Conservation (phyloP, 371 early-diverging fungal genomes). For the Rhizopus microsporus region DNA sequence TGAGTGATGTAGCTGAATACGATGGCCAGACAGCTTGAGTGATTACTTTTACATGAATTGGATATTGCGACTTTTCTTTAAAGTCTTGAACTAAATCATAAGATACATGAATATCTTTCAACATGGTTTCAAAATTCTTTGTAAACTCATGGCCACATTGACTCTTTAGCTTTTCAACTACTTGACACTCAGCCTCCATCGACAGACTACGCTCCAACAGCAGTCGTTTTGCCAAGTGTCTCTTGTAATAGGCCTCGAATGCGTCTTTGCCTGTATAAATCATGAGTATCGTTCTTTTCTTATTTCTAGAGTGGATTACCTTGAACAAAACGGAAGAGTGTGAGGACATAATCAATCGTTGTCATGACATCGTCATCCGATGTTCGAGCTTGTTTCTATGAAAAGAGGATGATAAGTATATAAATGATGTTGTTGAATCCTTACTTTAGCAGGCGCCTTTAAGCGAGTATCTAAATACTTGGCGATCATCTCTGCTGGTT, state of each 20-base stretch:
- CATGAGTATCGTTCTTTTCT: not conserved
- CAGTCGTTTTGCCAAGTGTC: constrained; percentile 86
- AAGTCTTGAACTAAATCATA: constrained; percentile 64
- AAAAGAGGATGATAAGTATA: not conserved
- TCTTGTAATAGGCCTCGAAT: constrained; percentile 95
- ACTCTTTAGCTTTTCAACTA: constrained; percentile 79
- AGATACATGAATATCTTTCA: constrained; percentile 86
- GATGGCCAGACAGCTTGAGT: constrained; percentile 91
- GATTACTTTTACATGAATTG: constrained; percentile 79
- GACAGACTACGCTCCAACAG: constrained; percentile 75
- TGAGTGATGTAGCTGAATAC: constrained; percentile 62
- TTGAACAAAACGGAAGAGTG: constrained; percentile 87
- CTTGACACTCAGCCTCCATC: constrained; percentile 80
- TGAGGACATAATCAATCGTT: constrained; percentile 69
- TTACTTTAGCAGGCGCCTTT: constrained; percentile 52
- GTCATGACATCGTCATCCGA: constrained; percentile 57
- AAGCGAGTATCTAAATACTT: constrained; percentile 73
- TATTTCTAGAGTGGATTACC: constrained; percentile 29
- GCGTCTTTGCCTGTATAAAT: constrained; percentile 75
- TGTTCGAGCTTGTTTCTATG: not conserved
- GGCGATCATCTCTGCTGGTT: constrained; percentile 90
- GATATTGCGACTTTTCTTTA: constrained; percentile 45
- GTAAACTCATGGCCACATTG: constrained; percentile 93
- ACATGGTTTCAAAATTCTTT: constrained; percentile 90
- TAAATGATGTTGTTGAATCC: not conserved